A percentile compares a stretch with the other conserved stretches of the same genome.
Conservation (phyloP, 164 flowering plant genomes). For the Magnolia sinica region DNA sequence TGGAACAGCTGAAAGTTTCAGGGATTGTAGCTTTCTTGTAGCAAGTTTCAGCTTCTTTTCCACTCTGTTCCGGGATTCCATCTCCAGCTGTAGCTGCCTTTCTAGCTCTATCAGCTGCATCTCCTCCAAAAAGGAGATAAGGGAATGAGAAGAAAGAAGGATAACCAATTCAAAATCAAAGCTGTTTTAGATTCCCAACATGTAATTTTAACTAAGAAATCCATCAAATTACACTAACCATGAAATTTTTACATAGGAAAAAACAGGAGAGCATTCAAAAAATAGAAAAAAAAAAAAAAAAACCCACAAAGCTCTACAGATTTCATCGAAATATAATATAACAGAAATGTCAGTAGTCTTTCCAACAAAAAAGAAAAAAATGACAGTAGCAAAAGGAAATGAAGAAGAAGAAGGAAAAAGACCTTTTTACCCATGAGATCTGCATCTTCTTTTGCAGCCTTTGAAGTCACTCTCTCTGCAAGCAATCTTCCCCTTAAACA, state of each 20-base stretch:
- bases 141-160: background rate
- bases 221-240: background rate
- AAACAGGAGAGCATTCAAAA: background rate
- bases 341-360: background rate
- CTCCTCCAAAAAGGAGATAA: background rate
- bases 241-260: background rate
- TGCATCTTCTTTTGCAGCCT: slow-evolving; percentile 54
- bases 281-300: too few species aligned
- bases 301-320: background rate
- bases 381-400: background rate
- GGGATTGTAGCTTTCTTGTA: slow-evolving; percentile 49
- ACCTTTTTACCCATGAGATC: slow-evolving; percentile 59
- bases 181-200: too few species aligned
- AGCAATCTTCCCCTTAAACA: slow-evolving; percentile 79
- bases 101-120: slow-evolving; percentile 55
- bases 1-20: slow-evolving; percentile 31
- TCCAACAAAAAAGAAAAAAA: background rate
- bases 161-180: background rate
- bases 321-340: too few species aligned
- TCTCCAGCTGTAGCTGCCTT: slow-evolving; percentile 48
- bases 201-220: too few species aligned
- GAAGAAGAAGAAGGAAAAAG: background rate
- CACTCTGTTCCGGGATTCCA: slow-evolving; percentile 46
- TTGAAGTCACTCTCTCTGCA: slow-evolving; percentile 78
- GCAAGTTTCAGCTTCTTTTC: slow-evolving; percentile 61